Base-by-base conservation (phyloP, 176 grass and related monocot genomes). In the Areca catechu region DNA sequence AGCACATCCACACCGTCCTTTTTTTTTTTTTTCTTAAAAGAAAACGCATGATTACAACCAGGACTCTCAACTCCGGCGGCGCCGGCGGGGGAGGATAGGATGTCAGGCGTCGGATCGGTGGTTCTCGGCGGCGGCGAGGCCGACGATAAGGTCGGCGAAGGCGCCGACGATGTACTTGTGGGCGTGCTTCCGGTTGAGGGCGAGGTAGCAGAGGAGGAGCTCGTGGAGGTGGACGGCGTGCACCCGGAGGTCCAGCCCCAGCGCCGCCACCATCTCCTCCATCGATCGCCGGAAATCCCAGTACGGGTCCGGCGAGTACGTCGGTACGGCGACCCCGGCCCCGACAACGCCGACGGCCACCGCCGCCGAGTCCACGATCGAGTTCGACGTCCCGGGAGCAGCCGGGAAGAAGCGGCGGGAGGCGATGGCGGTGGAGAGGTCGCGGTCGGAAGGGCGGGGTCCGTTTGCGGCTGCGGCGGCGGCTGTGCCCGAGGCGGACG, bases 151-250 rank as follows among this genome's bases (percentile, higher is more conserved):
- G 61, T 97, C 92, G 53, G 88, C 78, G 77, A 98, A 93, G 53
- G 94, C 94, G 77, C 88, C 86, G 47, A 92, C 71, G 81, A 98
- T 68, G 73, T 89, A 98, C 68, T 85, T 83, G 74, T 98, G 88
- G 18, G 94, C 60, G 50, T 80, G 72, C 76, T 85, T 78, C 61
- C 80, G 75, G 75, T 98, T 98, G 76, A 98, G 82, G 16, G 88
- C 84, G 30, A 98, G 94, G 84, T 98, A 98, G 73, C 94, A 98
- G 58, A 98, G 88, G 2, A 93, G 75, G 10, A 98, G 88, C 81
- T 98, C 94, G 60, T 92, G 84, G 58, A 98, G 84, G 21, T 81
- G 76, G 20, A 78, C 78, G 59, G 75, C 25, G 51, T 66, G 67
- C 15, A 60, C 63, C 48, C 76, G 66, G 66, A 79, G 70, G 78